Percentiles rank a stretch among this genome's conserved stretches.
Evolutionary conservation across 83 land plant species (phyloP).

Genomic region (Thuja plicata): DNA sequence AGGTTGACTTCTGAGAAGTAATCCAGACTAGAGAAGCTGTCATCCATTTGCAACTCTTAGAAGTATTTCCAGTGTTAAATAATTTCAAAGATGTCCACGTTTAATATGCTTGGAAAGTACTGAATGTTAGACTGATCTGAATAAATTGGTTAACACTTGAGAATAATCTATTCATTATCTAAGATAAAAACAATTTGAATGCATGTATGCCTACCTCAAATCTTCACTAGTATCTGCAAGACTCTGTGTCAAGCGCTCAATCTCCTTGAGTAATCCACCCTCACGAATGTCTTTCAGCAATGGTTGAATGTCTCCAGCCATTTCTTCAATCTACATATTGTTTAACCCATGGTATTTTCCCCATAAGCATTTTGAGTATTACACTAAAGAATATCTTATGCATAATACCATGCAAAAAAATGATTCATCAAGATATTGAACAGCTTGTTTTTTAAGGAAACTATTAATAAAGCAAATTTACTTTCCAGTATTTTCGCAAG

Average conservation of each 20-base stretch:
- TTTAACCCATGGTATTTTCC: not conserved
- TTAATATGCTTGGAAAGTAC: not conserved
- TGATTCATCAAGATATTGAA: not conserved
- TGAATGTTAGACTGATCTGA: not conserved
- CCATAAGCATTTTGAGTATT: not conserved
- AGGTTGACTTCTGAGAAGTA: not conserved
- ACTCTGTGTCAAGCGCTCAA: slow-evolving; percentile 70
- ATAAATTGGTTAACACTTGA: not conserved
- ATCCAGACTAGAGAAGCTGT: not conserved
- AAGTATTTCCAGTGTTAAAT: not conserved
- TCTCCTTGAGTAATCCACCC: slow-evolving; percentile 79
- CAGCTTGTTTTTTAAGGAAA: not conserved
- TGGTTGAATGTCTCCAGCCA: slow-evolving; percentile 89
- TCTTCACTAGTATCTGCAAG: slow-evolving; percentile 73
- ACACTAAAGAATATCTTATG: not conserved
- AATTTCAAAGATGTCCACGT: not conserved
- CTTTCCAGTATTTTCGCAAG: not conserved
- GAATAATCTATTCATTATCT: not conserved
- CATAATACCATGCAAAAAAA: not conserved
- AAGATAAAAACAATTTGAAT: not conserved
- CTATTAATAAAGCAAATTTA: not conserved
- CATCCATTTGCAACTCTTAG: not conserved
- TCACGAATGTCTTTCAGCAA: slow-evolving; percentile 75
- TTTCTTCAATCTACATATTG: slow-evolving; percentile 62
- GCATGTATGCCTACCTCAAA: slow-evolving; percentile 53